phyloP scores from a whole-genome alignment of 192 early-diverging fungal species.

The Rhizophagus clarus region DNA sequence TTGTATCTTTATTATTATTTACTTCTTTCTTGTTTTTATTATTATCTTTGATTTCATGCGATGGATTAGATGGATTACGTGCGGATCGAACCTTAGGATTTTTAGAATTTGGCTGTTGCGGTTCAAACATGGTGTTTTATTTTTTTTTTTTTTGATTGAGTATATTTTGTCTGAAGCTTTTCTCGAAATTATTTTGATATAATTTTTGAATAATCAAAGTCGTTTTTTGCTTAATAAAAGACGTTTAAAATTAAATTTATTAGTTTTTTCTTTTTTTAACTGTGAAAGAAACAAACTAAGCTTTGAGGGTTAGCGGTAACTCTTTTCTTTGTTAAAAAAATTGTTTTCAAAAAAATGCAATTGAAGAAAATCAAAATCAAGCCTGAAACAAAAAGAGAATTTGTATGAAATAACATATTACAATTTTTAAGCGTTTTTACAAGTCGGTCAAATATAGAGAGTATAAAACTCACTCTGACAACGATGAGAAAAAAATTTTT shows the following conservation, averaged over 20 bases:
- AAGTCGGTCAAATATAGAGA: neutral
- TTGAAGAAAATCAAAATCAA: conserved; percentile 1
- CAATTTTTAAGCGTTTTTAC: neutral
- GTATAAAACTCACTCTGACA: neutral
- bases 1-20: neutral
- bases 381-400: neutral
- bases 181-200: neutral
- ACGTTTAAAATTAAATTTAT: neutral
- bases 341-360: neutral
- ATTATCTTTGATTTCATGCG: neutral
- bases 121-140: neutral
- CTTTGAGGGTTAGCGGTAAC: neutral
- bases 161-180: neutral
- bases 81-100: too few relatives aligned
- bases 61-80: neutral
- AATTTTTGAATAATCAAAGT: neutral
- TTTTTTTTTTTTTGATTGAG: neutral
- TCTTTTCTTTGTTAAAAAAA: neutral
- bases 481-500: too few relatives aligned
- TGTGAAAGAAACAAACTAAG: neutral
- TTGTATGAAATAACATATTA: neutral
- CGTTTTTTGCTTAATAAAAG: neutral
- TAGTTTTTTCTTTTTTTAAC: neutral
- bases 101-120: too few relatives aligned
- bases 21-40: neutral